Evolutionary conservation across 192 early-diverging fungal species (phyloP), one percentile per base, ranked within the genome.

Genomic region (Coemansia sp.): DNA sequence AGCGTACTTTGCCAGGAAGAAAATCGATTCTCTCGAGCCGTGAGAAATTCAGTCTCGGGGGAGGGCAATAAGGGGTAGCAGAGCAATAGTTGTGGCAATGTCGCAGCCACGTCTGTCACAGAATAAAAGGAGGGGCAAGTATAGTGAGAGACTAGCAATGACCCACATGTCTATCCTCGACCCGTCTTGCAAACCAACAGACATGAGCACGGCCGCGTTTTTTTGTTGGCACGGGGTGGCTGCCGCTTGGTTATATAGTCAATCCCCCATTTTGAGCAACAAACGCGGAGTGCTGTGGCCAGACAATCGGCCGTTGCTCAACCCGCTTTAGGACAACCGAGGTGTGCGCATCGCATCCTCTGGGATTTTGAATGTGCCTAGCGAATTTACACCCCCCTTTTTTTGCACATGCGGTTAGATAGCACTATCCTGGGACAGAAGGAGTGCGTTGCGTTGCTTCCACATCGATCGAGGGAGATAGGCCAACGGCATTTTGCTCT

Each of bases 241-340:
- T 43, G 42, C 42, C 42, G n/a, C 42, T 43, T 43, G 42, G 42
- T 43, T n/a, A 43, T 43, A 43, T 43, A 43, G 42, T 8, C 42
- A 43, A 43, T 43, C 42, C 46, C 46, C 23, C 23, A 21, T 50
- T 50, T 50, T 50, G 11, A 9, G 46, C 21, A 50, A 9, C 23
- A 50, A 50, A 50, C 46, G 46, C 46, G 46, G 46, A 50, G 46
- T 24, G 23, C 23, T 50, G 46, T 50, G 21, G 10, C 21, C 21
- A 11, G 23, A 50, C 46, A 50, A 50, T 50, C 46, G 46, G 10
- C 46, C 2, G 46, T 50, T 26, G 46, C 46, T 50, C 46, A 50
- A 50, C 46, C 46, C 46, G 46, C 46, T 50, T 50, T 50, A 24
- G 46, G 21, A 50, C 46, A 50, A 21, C 46, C 46, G 46, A 50